These are phyloP conservation scores for Phaeophleospora eucalypticola DNA, from an alignment of 2,329 filamentous ascomycete genomes.

Conservation along the genomic window DNA sequence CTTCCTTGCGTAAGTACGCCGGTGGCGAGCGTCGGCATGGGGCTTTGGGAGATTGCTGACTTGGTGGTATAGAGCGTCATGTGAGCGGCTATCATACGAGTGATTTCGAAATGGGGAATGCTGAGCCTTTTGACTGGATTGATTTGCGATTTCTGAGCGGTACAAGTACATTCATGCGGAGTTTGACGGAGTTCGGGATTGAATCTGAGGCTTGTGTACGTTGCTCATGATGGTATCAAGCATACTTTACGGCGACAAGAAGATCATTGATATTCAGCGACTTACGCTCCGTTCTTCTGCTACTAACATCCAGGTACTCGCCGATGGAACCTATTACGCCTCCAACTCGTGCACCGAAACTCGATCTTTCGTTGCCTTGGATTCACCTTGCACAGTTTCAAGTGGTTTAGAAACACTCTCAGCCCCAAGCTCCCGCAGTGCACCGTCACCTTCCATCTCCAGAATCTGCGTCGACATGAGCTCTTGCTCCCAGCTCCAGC, in stretches of 20 bases:
- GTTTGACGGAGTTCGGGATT: not conserved
- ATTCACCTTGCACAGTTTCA: no score
- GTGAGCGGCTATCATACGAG: constrained; percentile 5
- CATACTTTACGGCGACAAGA: no score
- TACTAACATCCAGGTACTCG: no score
- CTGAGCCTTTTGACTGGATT: no score
- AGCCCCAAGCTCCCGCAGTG: not conserved
- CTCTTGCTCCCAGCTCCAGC: not conserved
- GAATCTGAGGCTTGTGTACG: not conserved
- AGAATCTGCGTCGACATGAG: not conserved
- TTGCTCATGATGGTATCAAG: not conserved
- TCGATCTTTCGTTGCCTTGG: no score
- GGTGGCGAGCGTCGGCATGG: not conserved
- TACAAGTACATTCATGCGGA: not conserved
- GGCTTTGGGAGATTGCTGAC: not conserved
- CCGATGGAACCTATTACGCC: no score
- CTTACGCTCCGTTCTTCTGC: no score
- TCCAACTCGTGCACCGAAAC: no score
- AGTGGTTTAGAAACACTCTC: no score
- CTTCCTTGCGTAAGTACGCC: constrained; percentile 17
- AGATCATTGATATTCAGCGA: no score
- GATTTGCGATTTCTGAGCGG: not conserved
- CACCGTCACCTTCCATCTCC: not conserved
- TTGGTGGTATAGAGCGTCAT: constrained; percentile 11
- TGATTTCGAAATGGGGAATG: no score